Evolutionary conservation across 164 flowering plant genomes (phyloP).

Genomic region (Platanus orientalis): DNA sequence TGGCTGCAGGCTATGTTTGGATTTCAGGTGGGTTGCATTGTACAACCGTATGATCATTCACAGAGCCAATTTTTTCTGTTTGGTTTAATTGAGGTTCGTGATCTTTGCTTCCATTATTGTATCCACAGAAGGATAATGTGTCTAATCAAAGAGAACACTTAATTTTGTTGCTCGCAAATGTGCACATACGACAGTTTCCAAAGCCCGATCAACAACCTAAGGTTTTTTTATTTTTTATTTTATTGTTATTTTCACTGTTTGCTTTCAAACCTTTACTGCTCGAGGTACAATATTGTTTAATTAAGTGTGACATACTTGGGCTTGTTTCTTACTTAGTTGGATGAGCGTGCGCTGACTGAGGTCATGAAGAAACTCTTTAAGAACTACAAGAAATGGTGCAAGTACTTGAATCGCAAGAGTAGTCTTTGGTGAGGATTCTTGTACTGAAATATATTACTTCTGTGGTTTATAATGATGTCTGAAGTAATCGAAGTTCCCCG

Average conservation of each 20-base stretch:
- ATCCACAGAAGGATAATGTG: constrained; percentile 81
- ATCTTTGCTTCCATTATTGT: background rate
- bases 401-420: constrained; percentile 86
- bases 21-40: constrained; percentile 62
- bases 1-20: constrained; percentile 99
- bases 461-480: too few species aligned
- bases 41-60: too few species aligned
- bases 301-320: background rate
- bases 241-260: too few species aligned
- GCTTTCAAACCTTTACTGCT: background rate
- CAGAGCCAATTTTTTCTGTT: too few species aligned
- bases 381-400: constrained; percentile 98
- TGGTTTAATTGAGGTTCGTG: background rate
- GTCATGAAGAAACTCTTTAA: constrained; percentile 98
- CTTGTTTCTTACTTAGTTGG: constrained; percentile 51
- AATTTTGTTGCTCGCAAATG: constrained; percentile 94
- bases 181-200: constrained; percentile 84
- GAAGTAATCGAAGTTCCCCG: too few species aligned
- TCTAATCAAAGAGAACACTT: constrained; percentile 99
- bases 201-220: constrained; percentile 96
- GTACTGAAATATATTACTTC: too few species aligned
- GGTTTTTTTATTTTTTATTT: constrained; percentile 45
- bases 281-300: background rate
- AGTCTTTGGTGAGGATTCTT: constrained; percentile 82
- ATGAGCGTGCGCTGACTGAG: constrained; percentile 86